Base-by-base conservation (phyloP, 352 stramenopile genomes). In the Elongisporangium anandrum region DNA sequence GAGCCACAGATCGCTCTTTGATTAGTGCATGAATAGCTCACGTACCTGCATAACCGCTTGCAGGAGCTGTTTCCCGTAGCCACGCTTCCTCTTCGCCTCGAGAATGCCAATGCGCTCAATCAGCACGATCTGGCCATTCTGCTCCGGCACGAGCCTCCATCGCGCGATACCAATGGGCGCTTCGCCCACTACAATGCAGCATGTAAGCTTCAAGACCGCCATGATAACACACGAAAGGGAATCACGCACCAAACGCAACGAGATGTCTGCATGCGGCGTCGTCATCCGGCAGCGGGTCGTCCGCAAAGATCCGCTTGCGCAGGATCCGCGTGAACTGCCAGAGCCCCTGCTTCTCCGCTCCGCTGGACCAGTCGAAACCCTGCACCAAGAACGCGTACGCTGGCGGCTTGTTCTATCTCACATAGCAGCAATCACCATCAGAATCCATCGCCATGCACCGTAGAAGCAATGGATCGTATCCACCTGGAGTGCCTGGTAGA, bases 171-270 rank as follows among this genome's bases (percentile, higher is more conserved):
- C 83, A 19, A 91, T 85, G 4, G 83, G 83, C 49, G 70, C 77
- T 63, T 93, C 83, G 7, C 83, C 83, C 59, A 93, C 83, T 91
- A 55, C 16, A n/a, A n/a, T n/a, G n/a, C n/a, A n/a, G n/a, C n/a
- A n/a, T n/a, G n/a, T n/a, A n/a, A n/a, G n/a, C n/a, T n/a, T n/a
- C n/a, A n/a, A n/a, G n/a, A n/a, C n/a, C n/a, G n/a, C n/a, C n/a
- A n/a, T n/a, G n/a, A n/a, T n/a, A n/a, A 57, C 21, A 56, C 2
- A n/a, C 3, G 17, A 1, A 22, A 4, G 8, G 3, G n/a, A n/a
- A n/a, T 10, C 53, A 49, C 79, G 53, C 52, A 93, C 84, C 73
- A 52, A 88, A 88, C 13, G 79, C 76, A 19, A 93, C 64, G 34
- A 89, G 61, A 61, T 93, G 81, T 24, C 79, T 61, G 45, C 69